Evolutionary conservation across 257 asterid species (phyloP).

Genomic region (Solanum dulcamara): DNA sequence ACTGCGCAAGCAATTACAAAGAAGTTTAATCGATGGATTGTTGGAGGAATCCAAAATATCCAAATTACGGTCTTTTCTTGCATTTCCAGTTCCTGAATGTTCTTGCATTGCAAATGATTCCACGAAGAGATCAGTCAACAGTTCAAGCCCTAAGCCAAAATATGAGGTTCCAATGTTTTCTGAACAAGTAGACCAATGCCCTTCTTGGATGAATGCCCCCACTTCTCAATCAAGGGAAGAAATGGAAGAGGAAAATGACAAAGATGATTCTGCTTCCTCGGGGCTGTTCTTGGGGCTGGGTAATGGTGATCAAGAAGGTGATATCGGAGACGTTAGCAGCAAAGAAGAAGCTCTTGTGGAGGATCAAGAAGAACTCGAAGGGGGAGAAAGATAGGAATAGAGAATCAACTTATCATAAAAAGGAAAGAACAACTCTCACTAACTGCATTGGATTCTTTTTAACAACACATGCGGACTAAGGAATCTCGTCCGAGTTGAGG

Average conservation of each 20-base stretch:
- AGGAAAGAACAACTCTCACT: not conserved
- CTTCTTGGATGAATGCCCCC: conserved; percentile 48
- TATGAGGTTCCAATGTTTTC: conserved; percentile 24
- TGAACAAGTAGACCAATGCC: conserved; percentile 43
- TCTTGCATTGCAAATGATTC: conserved; percentile 35
- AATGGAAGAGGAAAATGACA: conserved; percentile 42
- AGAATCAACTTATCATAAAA: not conserved
- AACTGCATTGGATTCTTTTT: not conserved
- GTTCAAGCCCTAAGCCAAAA: conserved; percentile 28
- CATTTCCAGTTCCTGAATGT: conserved; percentile 87
- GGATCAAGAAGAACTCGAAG: conserved; percentile 94
- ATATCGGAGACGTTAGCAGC: conserved; percentile 38
- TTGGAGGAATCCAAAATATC: conserved; percentile 30
- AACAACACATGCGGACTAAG: not conserved
- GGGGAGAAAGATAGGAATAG: conserved; percentile 56
- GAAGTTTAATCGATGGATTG: conserved; percentile 46
- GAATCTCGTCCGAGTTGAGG: not conserved
- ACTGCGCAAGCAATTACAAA: conserved; percentile 47
- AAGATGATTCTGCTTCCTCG: conserved; percentile 41
- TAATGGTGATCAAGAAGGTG: conserved; percentile 36
- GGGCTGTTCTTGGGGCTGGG: conserved; percentile 44
- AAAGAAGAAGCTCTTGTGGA: conserved; percentile 81
- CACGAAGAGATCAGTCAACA: conserved; percentile 4
- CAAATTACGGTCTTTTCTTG: conserved; percentile 49
- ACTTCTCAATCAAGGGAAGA: conserved; percentile 27